These are phyloP conservation scores for Leishmania tropica DNA, from an alignment of 208 protist genomes.

Conservation along the genomic window DNA sequence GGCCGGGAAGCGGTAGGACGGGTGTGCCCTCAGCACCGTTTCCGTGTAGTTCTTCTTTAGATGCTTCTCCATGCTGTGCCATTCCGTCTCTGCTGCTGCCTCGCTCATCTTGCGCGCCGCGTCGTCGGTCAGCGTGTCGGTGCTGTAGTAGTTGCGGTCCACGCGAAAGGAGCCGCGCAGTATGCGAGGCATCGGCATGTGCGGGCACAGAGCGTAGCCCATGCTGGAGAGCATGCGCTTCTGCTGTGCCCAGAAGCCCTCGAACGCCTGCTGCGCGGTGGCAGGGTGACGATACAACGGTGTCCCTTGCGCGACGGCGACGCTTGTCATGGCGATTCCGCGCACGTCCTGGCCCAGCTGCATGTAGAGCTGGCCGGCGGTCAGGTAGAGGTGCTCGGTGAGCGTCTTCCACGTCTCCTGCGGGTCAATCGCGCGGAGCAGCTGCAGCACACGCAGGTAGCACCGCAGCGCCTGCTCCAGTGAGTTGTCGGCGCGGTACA, in stretches of 20 bases:
- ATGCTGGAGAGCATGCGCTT: slow-evolving; percentile 45
- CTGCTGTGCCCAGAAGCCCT: slow-evolving; percentile 58
- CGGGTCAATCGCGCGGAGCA: slow-evolving; percentile 53
- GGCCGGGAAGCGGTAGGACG: slow-evolving; percentile 23
- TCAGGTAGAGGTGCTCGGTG: slow-evolving; percentile 60
- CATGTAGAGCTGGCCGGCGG: slow-evolving; percentile 61
- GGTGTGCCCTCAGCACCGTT: slow-evolving; percentile 14
- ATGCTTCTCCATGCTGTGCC: slow-evolving; percentile 68
- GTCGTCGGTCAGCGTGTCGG: slow-evolving; percentile 49
- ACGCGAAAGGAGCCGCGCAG: slow-evolving; percentile 54
- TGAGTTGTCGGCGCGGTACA: slow-evolving; percentile 54
- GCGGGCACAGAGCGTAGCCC: slow-evolving; percentile 63
- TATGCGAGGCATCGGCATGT: slow-evolving; percentile 74
- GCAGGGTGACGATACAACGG: slow-evolving; percentile 51
- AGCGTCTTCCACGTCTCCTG: slow-evolving; percentile 54
- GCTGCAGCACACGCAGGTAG: slow-evolving; percentile 64
- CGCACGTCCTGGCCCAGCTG: slow-evolving; percentile 61
- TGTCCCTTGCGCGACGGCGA: slow-evolving; percentile 56
- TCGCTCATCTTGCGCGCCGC: slow-evolving; percentile 40
- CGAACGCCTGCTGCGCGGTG: slow-evolving; percentile 44
- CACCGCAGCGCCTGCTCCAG: slow-evolving; percentile 62
- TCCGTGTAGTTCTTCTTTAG: slow-evolving; percentile 27
- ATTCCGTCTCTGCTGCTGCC: slow-evolving; percentile 54
- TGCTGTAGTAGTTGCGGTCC: slow-evolving; percentile 54
- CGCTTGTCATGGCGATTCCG: slow-evolving; percentile 48